Conservation (phyloP, 2,329 filamentous ascomycete genomes). For the Metarhizium humberi region DNA sequence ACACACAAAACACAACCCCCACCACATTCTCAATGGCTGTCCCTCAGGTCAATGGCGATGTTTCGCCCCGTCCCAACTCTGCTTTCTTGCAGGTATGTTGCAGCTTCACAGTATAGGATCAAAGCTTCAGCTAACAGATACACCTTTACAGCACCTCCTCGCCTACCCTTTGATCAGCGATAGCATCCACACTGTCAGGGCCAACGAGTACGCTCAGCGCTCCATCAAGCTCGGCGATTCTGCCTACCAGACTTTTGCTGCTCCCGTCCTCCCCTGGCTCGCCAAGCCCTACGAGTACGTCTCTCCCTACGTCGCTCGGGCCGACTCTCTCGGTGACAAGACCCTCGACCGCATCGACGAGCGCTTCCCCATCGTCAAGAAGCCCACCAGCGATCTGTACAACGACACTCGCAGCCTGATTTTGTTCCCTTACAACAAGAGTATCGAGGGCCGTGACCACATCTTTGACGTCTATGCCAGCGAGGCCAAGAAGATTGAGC, state of each 20-base stretch:
- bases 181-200: conserved; percentile 66
- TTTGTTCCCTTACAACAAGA: conserved; percentile 54
- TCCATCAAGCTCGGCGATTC: conserved; percentile 67
- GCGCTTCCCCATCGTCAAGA: conserved; percentile 64
- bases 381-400: conserved; percentile 63
- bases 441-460: conserved; percentile 52
- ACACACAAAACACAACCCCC: neutral
- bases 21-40: conserved; percentile 22
- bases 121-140: neutral
- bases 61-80: conserved; percentile 34
- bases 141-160: conserved; percentile 59
- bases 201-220: conserved; percentile 74
- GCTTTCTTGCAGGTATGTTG: conserved; percentile 39
- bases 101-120: too few relatives aligned
- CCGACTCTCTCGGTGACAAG: conserved; percentile 66
- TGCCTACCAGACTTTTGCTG: conserved; percentile 67
- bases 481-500: conserved; percentile 55
- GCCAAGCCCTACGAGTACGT: conserved; percentile 72
- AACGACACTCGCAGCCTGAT: conserved; percentile 52
- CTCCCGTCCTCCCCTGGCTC: conserved; percentile 63
- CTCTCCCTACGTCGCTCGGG: conserved; percentile 74
- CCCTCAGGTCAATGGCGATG: conserved; percentile 42
- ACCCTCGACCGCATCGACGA: conserved; percentile 61
- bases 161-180: conserved; percentile 80
- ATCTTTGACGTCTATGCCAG: conserved; percentile 45